Conservation (phyloP, 768 basidiomycete genomes). For the Piloderma croceum region DNA sequence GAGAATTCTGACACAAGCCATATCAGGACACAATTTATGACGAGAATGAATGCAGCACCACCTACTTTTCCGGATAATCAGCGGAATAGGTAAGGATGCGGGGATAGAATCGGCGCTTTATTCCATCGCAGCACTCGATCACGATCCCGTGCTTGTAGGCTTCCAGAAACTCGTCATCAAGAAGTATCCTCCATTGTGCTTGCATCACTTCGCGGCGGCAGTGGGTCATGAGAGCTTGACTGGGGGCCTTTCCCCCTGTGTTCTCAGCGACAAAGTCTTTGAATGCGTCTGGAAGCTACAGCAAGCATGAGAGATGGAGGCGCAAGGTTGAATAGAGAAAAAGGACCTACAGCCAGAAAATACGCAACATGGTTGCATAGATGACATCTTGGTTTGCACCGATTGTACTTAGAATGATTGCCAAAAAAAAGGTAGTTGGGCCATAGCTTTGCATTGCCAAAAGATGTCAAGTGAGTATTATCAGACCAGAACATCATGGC, state of each 20-base stretch:
- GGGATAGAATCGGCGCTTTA: conserved; percentile 14
- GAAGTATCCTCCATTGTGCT: conserved; percentile 15
- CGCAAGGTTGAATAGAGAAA: neutral
- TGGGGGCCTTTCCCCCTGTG: neutral
- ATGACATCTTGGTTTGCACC: conserved; percentile 1
- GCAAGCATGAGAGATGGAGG: neutral
- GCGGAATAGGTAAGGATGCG: conserved; percentile 22
- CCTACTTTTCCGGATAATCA: conserved; percentile 20
- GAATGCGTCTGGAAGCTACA: conserved; percentile 2
- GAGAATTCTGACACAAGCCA: conserved; percentile 13
- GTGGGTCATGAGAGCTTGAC: conserved; percentile 11
- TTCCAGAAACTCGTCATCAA: conserved; percentile 19
- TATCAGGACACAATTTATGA: neutral
- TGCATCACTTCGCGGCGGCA: conserved; percentile 21
- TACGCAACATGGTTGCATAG: conserved; percentile 19
- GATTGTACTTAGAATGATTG: conserved; percentile 19
- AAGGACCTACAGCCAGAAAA: conserved; percentile 9
- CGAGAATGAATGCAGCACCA: no score
- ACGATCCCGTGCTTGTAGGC: conserved; percentile 22
- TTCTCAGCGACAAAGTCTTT: neutral
- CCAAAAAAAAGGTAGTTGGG: conserved; percentile 18
- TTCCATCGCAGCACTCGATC: conserved; percentile 17
- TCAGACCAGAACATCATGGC: conserved; percentile 14
- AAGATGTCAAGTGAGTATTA: conserved; percentile 13
- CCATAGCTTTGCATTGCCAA: conserved; percentile 18